Evolutionary conservation across 1,284 basidiomycete species (phyloP).

Genomic region (Moesziomyces sp.): DNA sequence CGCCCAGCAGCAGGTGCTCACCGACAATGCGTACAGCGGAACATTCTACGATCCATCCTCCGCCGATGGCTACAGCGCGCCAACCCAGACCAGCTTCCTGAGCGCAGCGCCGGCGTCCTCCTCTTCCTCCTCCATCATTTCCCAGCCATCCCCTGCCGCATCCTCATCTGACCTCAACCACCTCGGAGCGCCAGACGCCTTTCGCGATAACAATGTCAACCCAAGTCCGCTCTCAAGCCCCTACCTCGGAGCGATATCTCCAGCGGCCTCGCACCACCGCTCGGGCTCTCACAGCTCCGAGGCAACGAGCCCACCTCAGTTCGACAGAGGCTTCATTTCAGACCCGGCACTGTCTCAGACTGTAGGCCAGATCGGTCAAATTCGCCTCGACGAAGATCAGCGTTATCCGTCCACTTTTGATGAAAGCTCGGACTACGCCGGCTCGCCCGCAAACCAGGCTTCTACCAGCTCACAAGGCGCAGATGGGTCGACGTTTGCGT

Average conservation of each 20-base stretch:
- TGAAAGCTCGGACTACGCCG: slow-evolving; percentile 22
- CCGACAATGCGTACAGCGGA: slow-evolving; percentile 5
- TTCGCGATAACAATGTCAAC: slow-evolving; percentile 30
- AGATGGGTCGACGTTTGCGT: slow-evolving; percentile 9
- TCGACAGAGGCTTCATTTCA: slow-evolving; percentile 12
- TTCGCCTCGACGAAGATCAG: slow-evolving; percentile 36
- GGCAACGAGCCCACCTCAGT: slow-evolving; percentile 16
- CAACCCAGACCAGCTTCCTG: slow-evolving; percentile 28
- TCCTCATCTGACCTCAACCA: slow-evolving; percentile 16
- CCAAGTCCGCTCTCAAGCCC: slow-evolving; percentile 44
- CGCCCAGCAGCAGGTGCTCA: slow-evolving; percentile 6
- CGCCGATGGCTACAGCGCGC: slow-evolving; percentile 47
- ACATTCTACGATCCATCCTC: slow-evolving; percentile 49
- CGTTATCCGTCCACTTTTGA: slow-evolving; percentile 34
- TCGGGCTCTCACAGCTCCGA: slow-evolving; percentile 37
- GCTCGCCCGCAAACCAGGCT: slow-evolving; percentile 15
- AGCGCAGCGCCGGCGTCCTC: slow-evolving; percentile 20
- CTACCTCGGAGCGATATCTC: slow-evolving; percentile 15
- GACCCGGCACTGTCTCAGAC: slow-evolving; percentile 28
- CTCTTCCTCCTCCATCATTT: slow-evolving; percentile 3
- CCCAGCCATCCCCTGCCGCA: slow-evolving; percentile 7
- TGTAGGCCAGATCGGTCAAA: slow-evolving; percentile 39
- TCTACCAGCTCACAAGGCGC: slow-evolving; percentile 1
- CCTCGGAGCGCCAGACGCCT: slow-evolving; percentile 12
- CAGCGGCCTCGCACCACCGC: slow-evolving; percentile 25